Base-by-base conservation (phyloP, 768 basidiomycete genomes). In the Lentinula detonsa region DNA sequence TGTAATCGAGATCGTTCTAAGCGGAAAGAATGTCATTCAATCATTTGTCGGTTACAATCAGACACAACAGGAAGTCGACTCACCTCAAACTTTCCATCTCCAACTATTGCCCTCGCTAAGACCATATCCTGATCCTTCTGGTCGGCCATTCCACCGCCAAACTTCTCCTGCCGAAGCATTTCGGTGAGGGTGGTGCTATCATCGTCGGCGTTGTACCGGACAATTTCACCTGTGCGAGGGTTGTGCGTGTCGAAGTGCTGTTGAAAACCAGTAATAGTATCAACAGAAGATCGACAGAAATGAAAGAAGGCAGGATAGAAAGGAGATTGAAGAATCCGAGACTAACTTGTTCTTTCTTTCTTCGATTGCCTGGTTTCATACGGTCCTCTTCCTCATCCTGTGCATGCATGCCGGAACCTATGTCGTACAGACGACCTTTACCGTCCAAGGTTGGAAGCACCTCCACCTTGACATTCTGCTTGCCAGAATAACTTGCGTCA, bases 61-160 rank as follows among this genome's bases (percentile, higher is more conserved):
- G 28, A 28, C 28, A 28, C 28, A 28, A 28, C 28, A 28, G 28
- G 28, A 28, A 28, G 28, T 28, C 21, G 13, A 63, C 80, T 49
- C 65, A 92, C 93, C 77, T 92, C 75, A 69, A 94, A 99, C 66
- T 90, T 90, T 4, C 87, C 87, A 71, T 98, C 96, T 3, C 86
- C 82, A 77, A 92, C 87, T 50, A 99, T 91, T 3, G 91, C 89
- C 43, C 81, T 78, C 1, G 96, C 96, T 68, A 96, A 88, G 71
- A 95, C 90, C 23, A 85, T 85, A 72, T 99, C 95, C 64, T 97
- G 75, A 65, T 93, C 81, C 77, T 96, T 96, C 75, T 96, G 93
- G 71, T 96, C 95, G 1, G 87, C 81, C 69, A 90, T 84, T 21
- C 97, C 95, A 43, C 88, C 95, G 40, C 88, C 85, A 70, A 98